Conservation (phyloP, 208 protist species). For the Plasmodiophora brassicae region DNA sequence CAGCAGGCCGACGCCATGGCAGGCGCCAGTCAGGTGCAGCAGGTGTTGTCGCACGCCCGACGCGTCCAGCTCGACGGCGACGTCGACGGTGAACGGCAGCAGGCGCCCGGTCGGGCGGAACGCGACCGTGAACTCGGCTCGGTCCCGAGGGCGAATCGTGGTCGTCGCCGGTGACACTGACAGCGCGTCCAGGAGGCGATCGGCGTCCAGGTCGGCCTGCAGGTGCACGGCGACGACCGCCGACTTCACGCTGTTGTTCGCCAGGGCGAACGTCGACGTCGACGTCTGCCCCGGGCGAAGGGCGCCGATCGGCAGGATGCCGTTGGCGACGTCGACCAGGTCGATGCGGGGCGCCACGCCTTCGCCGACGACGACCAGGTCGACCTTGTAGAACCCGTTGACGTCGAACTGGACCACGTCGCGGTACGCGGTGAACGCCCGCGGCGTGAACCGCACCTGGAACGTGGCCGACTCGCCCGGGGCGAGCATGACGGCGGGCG, state of each 20-base stretch:
- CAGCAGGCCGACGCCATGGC: slow-evolving; percentile 85
- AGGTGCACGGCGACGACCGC: background rate
- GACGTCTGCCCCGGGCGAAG: background rate
- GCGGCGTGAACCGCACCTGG: slow-evolving; percentile 75
- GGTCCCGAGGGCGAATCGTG: slow-evolving; percentile 46
- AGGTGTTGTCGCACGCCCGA: slow-evolving; percentile 77
- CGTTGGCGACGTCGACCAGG: slow-evolving; percentile 65
- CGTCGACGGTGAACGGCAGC: slow-evolving; percentile 57
- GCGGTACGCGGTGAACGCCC: slow-evolving; percentile 70
- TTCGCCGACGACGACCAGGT: slow-evolving; percentile 70
- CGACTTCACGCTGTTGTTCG: background rate
- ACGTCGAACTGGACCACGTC: slow-evolving; percentile 80
- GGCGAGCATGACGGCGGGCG: background rate
- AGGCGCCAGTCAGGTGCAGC: slow-evolving; percentile 73
- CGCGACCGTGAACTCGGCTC: slow-evolving; percentile 57
- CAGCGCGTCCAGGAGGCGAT: background rate
- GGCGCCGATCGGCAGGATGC: slow-evolving; percentile 70
- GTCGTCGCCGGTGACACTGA: background rate
- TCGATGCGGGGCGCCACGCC: slow-evolving; percentile 79
- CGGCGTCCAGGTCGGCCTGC: background rate
- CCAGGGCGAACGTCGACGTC: background rate
- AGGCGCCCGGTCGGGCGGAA: slow-evolving; percentile 75
- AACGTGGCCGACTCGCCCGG: slow-evolving; percentile 59
- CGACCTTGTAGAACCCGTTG: slow-evolving; percentile 78
- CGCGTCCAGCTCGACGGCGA: slow-evolving; percentile 65